A percentile compares a stretch with the other conserved stretches of the same genome.
Evolutionary conservation across 257 asterid species (phyloP).

Genomic region (Hygrophila difformis): DNA sequence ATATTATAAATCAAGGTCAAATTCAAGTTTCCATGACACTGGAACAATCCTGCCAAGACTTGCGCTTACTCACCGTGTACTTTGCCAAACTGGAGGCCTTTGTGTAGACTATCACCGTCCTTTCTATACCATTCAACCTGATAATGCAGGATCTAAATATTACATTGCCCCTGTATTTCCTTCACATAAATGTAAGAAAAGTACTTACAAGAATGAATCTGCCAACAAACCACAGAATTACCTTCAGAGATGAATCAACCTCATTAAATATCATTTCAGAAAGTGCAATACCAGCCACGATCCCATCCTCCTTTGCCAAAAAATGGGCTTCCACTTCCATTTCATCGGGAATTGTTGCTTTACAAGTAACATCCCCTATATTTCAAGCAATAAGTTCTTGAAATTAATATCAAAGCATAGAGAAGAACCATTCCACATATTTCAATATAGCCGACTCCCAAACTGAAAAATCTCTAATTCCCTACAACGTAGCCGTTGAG

Average conservation of each 20-base stretch:
- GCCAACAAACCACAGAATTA: slow-evolving; percentile 12
- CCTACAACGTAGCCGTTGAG: not conserved
- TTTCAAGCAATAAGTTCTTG: not conserved
- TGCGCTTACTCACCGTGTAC: slow-evolving; percentile 47
- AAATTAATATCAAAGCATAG: not conserved
- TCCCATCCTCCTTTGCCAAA: slow-evolving; percentile 89
- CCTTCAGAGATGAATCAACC: slow-evolving; percentile 87
- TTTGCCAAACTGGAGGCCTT: slow-evolving; percentile 90
- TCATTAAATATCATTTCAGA: slow-evolving; percentile 83
- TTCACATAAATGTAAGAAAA: not conserved
- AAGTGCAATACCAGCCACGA: slow-evolving; percentile 83
- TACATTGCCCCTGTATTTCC: slow-evolving; percentile 2
- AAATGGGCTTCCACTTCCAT: slow-evolving; percentile 88
- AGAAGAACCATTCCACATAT: not conserved
- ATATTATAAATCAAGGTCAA: not conserved
- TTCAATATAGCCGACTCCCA: not conserved
- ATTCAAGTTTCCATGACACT: not conserved
- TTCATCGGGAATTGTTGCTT: slow-evolving; percentile 83
- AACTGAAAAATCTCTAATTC: not conserved
- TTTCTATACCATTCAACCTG: slow-evolving; percentile 76
- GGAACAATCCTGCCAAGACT: not conserved
- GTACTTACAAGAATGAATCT: not conserved
- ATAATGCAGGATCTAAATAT: slow-evolving; percentile 10
- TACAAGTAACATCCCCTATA: slow-evolving; percentile 89
- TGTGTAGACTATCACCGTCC: slow-evolving; percentile 78